These are phyloP conservation scores for Desmodesmus armatus DNA, from an alignment of 139 green algal genomes.

Conservation along the genomic window DNA sequence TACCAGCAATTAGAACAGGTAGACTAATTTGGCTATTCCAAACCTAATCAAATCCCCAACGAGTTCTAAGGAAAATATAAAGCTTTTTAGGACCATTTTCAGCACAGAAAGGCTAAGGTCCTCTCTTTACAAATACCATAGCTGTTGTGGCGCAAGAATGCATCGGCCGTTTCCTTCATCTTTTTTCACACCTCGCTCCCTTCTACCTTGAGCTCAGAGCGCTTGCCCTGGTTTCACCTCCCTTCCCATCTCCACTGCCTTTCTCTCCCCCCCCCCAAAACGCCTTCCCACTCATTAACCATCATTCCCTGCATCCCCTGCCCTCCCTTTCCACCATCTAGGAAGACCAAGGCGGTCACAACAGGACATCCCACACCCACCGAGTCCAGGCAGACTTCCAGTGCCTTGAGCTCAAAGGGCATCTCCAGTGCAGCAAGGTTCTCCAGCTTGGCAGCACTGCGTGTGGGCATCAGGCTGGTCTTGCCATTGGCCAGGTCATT, in stretches of 20 bases:
- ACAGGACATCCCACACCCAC: slow-evolving; percentile 54
- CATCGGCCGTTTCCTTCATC: too few relatives aligned
- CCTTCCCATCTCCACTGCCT: background rate
- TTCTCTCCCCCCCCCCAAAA: too few relatives aligned
- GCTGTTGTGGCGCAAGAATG: too few relatives aligned
- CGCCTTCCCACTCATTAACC: too few relatives aligned
- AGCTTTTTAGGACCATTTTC: slow-evolving; percentile 17
- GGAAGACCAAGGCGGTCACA: too few relatives aligned
- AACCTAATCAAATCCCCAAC: slow-evolving; percentile 28
- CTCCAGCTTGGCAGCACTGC: slow-evolving; percentile 36
- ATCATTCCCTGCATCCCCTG: too few relatives aligned
- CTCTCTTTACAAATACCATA: slow-evolving; percentile 27
- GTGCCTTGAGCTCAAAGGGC: slow-evolving; percentile 65
- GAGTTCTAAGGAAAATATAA: slow-evolving; percentile 18
- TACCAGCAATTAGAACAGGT: background rate
- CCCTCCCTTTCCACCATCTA: too few relatives aligned
- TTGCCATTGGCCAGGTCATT: slow-evolving; percentile 28
- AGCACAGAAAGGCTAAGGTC: slow-evolving; percentile 18
- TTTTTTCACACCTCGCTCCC: too few relatives aligned
- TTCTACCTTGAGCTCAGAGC: too few relatives aligned
- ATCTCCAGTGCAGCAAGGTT: slow-evolving; percentile 39
- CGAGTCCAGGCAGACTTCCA: slow-evolving; percentile 66
- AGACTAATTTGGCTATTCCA: slow-evolving; percentile 21
- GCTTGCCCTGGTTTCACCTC: background rate
- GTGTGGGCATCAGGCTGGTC: background rate